These are phyloP conservation scores for Posidonia oceanica DNA, from an alignment of 116 monocot species.

Conservation along the genomic window DNA sequence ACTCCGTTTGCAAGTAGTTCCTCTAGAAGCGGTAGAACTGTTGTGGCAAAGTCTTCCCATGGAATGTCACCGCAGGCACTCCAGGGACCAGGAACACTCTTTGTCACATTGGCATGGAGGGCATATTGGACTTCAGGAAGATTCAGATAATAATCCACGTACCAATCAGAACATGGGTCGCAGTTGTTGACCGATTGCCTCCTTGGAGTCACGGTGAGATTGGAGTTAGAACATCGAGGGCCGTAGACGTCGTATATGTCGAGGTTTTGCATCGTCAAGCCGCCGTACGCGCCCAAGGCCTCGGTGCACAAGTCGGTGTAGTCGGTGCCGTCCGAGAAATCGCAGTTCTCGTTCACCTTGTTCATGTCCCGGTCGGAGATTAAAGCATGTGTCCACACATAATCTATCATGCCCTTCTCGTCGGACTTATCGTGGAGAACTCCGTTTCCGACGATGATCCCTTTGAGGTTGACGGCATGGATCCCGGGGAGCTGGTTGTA, in stretches of 20 bases:
- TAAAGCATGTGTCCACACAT: conserved; percentile 13
- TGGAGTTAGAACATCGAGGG: conserved; percentile 7
- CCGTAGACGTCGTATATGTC: conserved; percentile 26
- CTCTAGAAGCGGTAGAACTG: conserved; percentile 5
- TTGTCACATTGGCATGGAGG: conserved; percentile 68
- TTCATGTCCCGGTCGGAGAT: conserved; percentile 6
- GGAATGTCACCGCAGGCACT: conserved; percentile 14
- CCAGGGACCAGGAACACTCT: conserved; percentile 39
- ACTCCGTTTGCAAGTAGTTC: too few species aligned
- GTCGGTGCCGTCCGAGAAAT: neutral
- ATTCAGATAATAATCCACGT: conserved; percentile 52
- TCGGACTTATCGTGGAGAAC: conserved; percentile 6
- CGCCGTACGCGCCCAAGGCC: neutral
- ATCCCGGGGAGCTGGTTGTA: conserved; percentile 7
- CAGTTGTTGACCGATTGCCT: conserved; percentile 20
- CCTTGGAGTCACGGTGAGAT: conserved; percentile 3
- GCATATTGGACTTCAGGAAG: conserved; percentile 72
- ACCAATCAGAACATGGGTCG: conserved; percentile 51
- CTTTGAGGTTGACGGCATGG: conserved; percentile 11
- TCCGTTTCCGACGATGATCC: conserved; percentile 8
- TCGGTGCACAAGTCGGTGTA: neutral
- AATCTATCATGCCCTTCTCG: conserved; percentile 3
- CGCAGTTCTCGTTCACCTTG: neutral
- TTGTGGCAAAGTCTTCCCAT: conserved; percentile 1
- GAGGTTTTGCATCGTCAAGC: neutral